Conservation (phyloP, 306 rosid genomes). For the Cotoneaster glaucophyllus region DNA sequence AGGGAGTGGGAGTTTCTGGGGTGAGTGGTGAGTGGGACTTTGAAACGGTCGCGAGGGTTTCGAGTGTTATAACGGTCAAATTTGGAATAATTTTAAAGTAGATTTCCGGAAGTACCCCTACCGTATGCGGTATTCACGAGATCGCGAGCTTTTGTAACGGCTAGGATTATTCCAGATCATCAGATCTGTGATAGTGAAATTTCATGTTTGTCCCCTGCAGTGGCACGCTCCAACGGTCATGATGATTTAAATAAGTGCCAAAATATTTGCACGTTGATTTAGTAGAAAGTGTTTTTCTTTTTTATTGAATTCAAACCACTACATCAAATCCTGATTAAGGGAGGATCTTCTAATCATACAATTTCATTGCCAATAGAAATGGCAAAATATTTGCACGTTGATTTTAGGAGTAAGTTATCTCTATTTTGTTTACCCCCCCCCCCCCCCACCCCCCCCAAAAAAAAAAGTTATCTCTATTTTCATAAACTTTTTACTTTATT, state of each 20-base stretch:
- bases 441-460: too few relatives aligned
- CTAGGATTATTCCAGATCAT: neutral
- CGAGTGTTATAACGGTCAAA: constrained; percentile 61
- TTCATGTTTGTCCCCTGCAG: neutral
- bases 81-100: constrained; percentile 7
- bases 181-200: neutral
- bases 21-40: neutral
- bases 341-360: too few relatives aligned
- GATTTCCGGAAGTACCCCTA: constrained; percentile 23
- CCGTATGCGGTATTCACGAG: neutral
- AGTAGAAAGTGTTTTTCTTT: too few relatives aligned
- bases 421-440: too few relatives aligned
- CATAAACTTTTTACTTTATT: too few relatives aligned
- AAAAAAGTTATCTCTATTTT: too few relatives aligned
- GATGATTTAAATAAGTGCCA: neutral
- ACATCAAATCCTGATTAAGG: too few relatives aligned
- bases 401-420: neutral
- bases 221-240: constrained; percentile 15
- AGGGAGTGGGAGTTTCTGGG: neutral
- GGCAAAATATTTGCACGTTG: too few relatives aligned
- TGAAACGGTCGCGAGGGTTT: constrained; percentile 15
- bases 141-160: constrained; percentile 19
- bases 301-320: too few relatives aligned
- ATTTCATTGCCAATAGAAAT: too few relatives aligned
- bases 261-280: neutral